These are phyloP conservation scores for Heliamphora exappendiculata DNA, from an alignment of 148 eudicot genomes.

Conservation along the genomic window DNA sequence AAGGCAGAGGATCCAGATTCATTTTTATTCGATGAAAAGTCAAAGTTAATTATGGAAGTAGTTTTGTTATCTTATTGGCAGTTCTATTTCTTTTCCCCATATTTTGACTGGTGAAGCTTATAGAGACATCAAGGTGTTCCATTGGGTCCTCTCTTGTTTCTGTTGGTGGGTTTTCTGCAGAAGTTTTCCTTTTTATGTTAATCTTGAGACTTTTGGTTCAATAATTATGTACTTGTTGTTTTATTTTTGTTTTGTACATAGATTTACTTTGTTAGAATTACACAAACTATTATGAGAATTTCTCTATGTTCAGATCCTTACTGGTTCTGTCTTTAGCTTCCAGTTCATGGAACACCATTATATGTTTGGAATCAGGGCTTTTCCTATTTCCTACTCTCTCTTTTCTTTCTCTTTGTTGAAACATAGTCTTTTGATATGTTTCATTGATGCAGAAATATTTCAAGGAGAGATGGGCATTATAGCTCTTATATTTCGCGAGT, in stretches of 20 bases:
- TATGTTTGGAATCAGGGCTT: neutral
- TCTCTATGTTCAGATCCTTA: neutral
- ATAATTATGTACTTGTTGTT: neutral
- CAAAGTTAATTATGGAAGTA: neutral
- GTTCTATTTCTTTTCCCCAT: neutral
- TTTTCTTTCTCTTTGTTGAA: neutral
- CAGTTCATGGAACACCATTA: neutral
- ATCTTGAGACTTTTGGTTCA: neutral
- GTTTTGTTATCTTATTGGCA: neutral
- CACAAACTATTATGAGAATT: neutral
- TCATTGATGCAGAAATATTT: constrained; percentile 39
- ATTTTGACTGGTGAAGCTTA: neutral
- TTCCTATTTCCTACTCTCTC: neutral
- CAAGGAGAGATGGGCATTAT: constrained; percentile 35
- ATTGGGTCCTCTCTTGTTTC: neutral
- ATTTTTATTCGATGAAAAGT: neutral
- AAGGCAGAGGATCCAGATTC: too few species aligned
- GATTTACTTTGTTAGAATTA: neutral
- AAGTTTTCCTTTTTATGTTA: neutral
- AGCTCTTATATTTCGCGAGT: constrained; percentile 44
- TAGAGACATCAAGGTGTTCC: too few species aligned
- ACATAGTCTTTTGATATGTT: neutral
- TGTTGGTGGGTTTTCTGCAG: neutral
- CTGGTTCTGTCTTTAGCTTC: neutral
- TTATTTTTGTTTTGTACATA: neutral